These are phyloP conservation scores for Theileria annulata DNA, from an alignment of 169 alveolate genomes.

Conservation along the genomic window DNA sequence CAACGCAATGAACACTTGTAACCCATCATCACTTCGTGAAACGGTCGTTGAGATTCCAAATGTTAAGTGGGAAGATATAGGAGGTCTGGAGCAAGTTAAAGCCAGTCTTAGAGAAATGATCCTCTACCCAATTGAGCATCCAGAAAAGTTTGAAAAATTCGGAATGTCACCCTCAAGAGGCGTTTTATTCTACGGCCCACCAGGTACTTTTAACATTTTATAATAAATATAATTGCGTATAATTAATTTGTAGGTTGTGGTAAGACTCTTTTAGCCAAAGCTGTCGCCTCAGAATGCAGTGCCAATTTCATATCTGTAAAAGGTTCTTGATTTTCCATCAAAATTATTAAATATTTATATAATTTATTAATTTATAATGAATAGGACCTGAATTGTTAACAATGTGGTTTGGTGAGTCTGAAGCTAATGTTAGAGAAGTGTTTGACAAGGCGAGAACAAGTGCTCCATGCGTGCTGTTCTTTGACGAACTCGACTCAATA, in stretches of 20 bases:
- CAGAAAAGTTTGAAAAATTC: conserved; percentile 97
- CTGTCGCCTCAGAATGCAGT: conserved; percentile 98
- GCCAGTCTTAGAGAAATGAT: conserved; percentile 96
- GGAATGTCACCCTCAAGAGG: conserved; percentile 99
- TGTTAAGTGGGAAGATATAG: conserved; percentile 99
- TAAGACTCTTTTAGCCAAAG: conserved; percentile 98
- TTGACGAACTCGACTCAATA: conserved; percentile 99
- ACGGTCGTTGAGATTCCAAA: conserved; percentile 99
- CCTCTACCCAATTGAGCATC: conserved; percentile 94
- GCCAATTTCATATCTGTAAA: conserved; percentile 98
- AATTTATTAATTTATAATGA: not conserved
- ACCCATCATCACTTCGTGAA: conserved; percentile 96
- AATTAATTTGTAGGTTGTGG: conserved; percentile 84
- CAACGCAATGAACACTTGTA: conserved; percentile 94
- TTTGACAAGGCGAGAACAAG: conserved; percentile 99
- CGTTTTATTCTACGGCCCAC: conserved; percentile 99
- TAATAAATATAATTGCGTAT: too few species aligned
- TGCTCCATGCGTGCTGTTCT: conserved; percentile 99
- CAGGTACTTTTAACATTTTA: conserved; percentile 81
- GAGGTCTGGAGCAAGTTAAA: conserved; percentile 96
- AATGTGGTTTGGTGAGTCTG: conserved; percentile 99
- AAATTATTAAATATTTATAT: not conserved
- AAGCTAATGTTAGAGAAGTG: conserved; percentile 99
- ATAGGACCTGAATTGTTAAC: conserved; percentile 95
- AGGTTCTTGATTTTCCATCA: conserved; percentile 56